These are phyloP conservation scores for Tetrastigma voinierianum DNA, from an alignment of 164 flowering plant genomes.

Conservation along the genomic window DNA sequence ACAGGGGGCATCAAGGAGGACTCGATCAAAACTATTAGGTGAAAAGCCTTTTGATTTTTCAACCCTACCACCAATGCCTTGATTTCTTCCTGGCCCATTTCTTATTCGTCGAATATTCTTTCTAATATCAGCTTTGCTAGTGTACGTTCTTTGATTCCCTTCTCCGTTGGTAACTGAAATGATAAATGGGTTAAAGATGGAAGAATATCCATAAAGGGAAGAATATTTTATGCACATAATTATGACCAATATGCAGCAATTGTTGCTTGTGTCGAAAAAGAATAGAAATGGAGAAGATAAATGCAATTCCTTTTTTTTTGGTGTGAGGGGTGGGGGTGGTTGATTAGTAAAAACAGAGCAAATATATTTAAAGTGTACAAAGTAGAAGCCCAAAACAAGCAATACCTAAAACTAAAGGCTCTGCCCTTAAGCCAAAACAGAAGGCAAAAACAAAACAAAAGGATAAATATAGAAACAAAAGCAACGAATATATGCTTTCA, in stretches of 20 bases:
- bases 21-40: slow-evolving; percentile 82
- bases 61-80: slow-evolving; percentile 67
- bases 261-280: no score
- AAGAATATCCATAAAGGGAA: background rate
- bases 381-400: no score
- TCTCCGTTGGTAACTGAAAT: slow-evolving; percentile 37
- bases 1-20: slow-evolving; percentile 98
- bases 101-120: slow-evolving; percentile 48
- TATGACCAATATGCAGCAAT: background rate
- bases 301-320: no score
- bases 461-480: no score
- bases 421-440: no score
- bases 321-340: no score
- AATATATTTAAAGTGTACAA: no score
- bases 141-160: slow-evolving; percentile 29
- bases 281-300: no score
- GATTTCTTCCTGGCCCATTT: slow-evolving; percentile 93
- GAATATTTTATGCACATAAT: background rate
- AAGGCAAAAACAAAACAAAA: no score
- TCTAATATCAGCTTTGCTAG: slow-evolving; percentile 57
- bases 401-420: no score
- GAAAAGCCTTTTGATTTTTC: slow-evolving; percentile 76
- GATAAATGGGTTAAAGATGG: slow-evolving; percentile 7
- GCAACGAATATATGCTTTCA: no score
- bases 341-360: no score